Conservation (phyloP, 805 yeast genomes). For the Kluyveromyces wickerhamii region DNA sequence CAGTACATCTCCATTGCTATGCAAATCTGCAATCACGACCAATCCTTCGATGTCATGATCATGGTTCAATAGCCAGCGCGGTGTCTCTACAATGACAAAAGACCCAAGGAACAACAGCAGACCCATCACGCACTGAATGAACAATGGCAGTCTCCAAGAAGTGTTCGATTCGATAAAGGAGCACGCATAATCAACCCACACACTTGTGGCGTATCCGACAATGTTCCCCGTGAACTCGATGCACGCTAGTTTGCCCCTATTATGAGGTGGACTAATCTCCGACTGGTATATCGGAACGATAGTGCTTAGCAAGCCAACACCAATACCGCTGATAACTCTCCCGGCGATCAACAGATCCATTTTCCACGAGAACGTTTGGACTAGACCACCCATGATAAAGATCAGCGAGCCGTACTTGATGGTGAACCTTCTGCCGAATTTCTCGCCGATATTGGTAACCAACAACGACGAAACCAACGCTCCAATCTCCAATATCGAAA, state of each 20-base stretch:
- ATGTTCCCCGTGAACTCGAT: slow-evolving; percentile 85
- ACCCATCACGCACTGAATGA: slow-evolving; percentile 71
- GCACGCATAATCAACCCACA: slow-evolving; percentile 78
- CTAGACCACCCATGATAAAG: slow-evolving; percentile 69
- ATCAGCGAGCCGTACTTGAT: slow-evolving; percentile 72
- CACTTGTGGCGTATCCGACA: slow-evolving; percentile 70
- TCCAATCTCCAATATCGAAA: slow-evolving; percentile 82
- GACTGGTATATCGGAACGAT: slow-evolving; percentile 85
- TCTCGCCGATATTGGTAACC: slow-evolving; percentile 72
- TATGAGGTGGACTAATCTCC: slow-evolving; percentile 81
- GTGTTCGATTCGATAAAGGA: slow-evolving; percentile 52
- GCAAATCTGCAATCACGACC: slow-evolving; percentile 74
- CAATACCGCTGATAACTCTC: slow-evolving; percentile 73
- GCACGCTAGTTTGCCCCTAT: slow-evolving; percentile 78
- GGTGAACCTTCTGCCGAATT: slow-evolving; percentile 69
- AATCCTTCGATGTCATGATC: slow-evolving; percentile 78
- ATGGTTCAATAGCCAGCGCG: slow-evolving; percentile 81
- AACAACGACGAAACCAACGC: slow-evolving; percentile 73
- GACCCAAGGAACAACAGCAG: slow-evolving; percentile 62
- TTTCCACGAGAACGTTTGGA: slow-evolving; percentile 56
- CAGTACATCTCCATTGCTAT: slow-evolving; percentile 69
- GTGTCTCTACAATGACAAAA: slow-evolving; percentile 74
- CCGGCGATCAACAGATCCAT: slow-evolving; percentile 60
- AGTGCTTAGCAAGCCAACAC: slow-evolving; percentile 77
- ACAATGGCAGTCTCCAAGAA: slow-evolving; percentile 75